Base-by-base conservation (phyloP, 108 stramenopile genomes). In the Ochromonas danica region DNA sequence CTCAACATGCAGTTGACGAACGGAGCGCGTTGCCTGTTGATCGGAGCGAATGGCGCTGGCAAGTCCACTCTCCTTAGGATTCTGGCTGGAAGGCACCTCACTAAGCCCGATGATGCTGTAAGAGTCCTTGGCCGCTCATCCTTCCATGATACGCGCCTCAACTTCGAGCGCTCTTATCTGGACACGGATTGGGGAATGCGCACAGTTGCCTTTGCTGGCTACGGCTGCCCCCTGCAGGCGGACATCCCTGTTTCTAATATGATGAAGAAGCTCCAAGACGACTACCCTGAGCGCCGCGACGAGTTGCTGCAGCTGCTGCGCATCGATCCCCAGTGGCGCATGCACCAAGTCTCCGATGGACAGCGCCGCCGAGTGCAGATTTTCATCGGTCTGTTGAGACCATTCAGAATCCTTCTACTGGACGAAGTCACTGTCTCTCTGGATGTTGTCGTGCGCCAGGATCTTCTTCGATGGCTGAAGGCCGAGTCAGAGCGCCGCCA, bases 171-270 rank as follows among this genome's bases (percentile, higher is more conserved):
- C 2, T 88, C 95, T 2, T 98, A 94, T 87, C 81, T 99, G 61
- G 95, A 94, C 80, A 92, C 91, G 43, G 94, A 96, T 75, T 97
- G 98, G 95, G 96, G 97, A 0, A 94, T 96, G 92, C 88, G 94
- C n/a, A 94, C 94, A 0, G 92, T 98, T 17, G 95, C 96, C 17
- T 99, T 99, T 84, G 98, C 96, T 0, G 98, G 96, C 25, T 89
- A 90, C 43, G 85, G 82, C 17, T 82, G 84, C 0, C 86, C 88
- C 33, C 78, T 90, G 36, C 87, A 86, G 87, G 96, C 97, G 1
- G 96, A 98, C 82, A 96, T 97, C 74, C 86, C 93, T 42, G 97
- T 98, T 39, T 65, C 33, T 28, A 82, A 89, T 70, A 99, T 99
- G 98, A 97, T 98, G 96, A 91, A 87, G 78, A 90, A 93, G 70